Conservation (phyloP, 768 basidiomycete genomes). For the Panaeolus papilionaceus region DNA sequence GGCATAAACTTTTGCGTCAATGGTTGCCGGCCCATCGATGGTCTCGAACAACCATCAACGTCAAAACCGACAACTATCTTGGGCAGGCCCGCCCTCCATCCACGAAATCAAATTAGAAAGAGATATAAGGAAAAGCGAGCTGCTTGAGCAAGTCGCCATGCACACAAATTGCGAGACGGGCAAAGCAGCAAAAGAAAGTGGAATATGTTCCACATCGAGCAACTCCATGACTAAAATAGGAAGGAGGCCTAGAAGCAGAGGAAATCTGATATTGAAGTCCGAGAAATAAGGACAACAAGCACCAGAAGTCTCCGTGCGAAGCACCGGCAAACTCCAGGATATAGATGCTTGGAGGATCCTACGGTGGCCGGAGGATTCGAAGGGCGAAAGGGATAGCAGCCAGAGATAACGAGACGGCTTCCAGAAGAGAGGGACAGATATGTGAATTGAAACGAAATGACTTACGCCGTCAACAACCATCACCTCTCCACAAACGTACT, state of each 20-base stretch:
- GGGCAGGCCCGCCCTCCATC: too few species aligned
- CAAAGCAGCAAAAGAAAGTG: neutral
- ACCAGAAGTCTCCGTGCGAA: neutral
- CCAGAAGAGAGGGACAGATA: neutral
- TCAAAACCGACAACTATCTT: neutral
- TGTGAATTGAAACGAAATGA: conserved; percentile 11
- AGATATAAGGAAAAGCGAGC: neutral
- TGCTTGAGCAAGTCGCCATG: neutral
- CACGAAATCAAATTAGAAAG: too few species aligned
- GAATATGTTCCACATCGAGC: neutral
- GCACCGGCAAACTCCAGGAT: neutral
- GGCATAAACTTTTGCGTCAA: neutral
- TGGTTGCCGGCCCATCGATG: conserved; percentile 3
- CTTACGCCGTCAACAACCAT: conserved; percentile 74
- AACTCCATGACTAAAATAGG: conserved; percentile 3
- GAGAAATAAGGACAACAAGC: conserved; percentile 8
- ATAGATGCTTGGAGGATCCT: neutral
- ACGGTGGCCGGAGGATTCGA: neutral
- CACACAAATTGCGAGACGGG: neutral
- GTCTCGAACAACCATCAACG: conserved; percentile 1
- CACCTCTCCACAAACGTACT: conserved; percentile 77
- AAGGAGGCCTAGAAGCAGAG: conserved; percentile 1
- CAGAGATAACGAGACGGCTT: neutral
- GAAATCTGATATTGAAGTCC: neutral
- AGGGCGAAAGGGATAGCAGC: neutral